Conservation (phyloP, 2,329 filamentous ascomycete species). For the Fusarium armeniacum region DNA sequence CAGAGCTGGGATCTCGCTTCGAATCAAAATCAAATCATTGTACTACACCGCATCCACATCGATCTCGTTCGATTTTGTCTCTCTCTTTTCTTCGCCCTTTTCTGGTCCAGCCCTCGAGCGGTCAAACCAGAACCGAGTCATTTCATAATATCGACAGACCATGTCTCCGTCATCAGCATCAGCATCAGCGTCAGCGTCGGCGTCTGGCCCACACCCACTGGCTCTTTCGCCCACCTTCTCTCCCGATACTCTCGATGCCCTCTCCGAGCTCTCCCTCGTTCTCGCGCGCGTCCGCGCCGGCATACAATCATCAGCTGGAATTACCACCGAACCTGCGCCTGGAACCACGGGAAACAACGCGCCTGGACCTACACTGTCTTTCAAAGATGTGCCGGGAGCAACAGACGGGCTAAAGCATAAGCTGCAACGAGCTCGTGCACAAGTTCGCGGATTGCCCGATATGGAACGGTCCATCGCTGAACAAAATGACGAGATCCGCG, state of each 20-base stretch:
- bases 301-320: slow-evolving; percentile 58
- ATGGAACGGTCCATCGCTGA: slow-evolving; percentile 75
- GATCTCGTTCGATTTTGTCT: slow-evolving; percentile 33
- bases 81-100: slow-evolving; percentile 8
- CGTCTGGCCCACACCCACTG: slow-evolving; percentile 57
- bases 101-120: slow-evolving; percentile 21
- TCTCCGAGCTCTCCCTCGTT: slow-evolving; percentile 84
- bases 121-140: slow-evolving; percentile 22
- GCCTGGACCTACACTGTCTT: slow-evolving; percentile 58
- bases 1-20: slow-evolving; percentile 3
- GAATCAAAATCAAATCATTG: slow-evolving; percentile 19
- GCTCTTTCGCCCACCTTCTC: slow-evolving; percentile 75
- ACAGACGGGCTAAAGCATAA: slow-evolving; percentile 86
- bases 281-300: slow-evolving; percentile 78
- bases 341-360: slow-evolving; percentile 53
- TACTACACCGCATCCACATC: slow-evolving; percentile 35
- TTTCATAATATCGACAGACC: slow-evolving; percentile 28
- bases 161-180: slow-evolving; percentile 51
- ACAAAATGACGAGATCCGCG: slow-evolving; percentile 78
- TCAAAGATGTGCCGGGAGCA: slow-evolving; percentile 84
- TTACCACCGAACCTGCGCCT: slow-evolving; percentile 58
- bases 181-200: slow-evolving; percentile 35
- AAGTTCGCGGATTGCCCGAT: slow-evolving; percentile 76
- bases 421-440: slow-evolving; percentile 80
- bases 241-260: slow-evolving; percentile 86